Evolutionary conservation across 2,329 filamentous ascomycete species (phyloP), one percentile per base, ranked within the genome.

Genomic region (Aspergillus sclerotialis): DNA sequence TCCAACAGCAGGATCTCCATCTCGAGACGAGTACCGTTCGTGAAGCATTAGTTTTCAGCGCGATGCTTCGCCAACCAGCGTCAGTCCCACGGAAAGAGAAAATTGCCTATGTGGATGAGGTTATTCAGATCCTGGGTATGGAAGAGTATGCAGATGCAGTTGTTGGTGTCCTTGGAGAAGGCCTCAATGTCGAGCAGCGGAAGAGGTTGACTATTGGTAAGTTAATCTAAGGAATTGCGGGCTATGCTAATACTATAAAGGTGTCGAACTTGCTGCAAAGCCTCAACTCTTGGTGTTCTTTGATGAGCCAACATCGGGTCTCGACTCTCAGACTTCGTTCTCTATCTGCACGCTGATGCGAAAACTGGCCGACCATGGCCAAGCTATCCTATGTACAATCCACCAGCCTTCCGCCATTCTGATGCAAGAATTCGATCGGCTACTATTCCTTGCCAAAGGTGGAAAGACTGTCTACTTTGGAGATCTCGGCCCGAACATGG

Each of bases 321-420:
- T 94, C 5, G 89, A 94, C 59, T 85, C 80, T 48, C 87, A 94
- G 60, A 93, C 87, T 1, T 88, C 87, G 0, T 94, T 85, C 84
- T 84, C 86, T 41, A 94, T 94, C 52, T 74, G 85, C 33, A 81
- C 84, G 50, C 72, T 94, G 5, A 74, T 95, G 35, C 81, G 90
- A 59, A 94, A 93, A 66, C 72, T 94, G 16, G 86, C 86, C 50
- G 84, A 90, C 58, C 82, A 79, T 42, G 88, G 89, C n/a, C 85
- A 92, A 58, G 88, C 89, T 27, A 83, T 94, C 56, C 76, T 94
- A 7, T 94, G 87, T 66, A 94, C 89, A 0, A 94, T 94, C 41
- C 89, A 95, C 59, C 89, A 95, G 60, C 89, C 89, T 7, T 92
- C 85, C 7, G 87, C 87, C 21, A 86, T 93, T 70, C 70, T 94